Conservation (phyloP, 805 yeast genomes). For the Ogataea polymorpha region DNA sequence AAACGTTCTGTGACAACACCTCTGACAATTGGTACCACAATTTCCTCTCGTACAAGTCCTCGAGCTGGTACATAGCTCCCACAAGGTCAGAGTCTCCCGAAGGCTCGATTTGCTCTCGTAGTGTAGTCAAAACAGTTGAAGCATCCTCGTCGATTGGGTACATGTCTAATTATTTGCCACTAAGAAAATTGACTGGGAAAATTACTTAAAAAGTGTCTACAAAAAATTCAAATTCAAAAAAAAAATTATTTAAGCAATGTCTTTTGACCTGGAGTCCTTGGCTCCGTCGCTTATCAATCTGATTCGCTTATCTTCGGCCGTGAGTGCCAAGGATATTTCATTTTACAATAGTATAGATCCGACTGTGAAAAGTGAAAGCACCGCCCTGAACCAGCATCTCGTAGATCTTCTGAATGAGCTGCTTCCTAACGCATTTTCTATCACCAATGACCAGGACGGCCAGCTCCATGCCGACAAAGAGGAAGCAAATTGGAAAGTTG, state of each 20-base stretch:
- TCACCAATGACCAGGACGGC: slow-evolving; percentile 29
- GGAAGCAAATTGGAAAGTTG: slow-evolving; percentile 55
- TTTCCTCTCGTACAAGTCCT: slow-evolving; percentile 82
- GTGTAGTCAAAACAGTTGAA: slow-evolving; percentile 50
- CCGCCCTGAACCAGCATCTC: slow-evolving; percentile 40
- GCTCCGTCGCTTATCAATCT: slow-evolving; percentile 52
- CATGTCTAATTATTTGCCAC: slow-evolving; percentile 7
- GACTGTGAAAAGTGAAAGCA: slow-evolving; percentile 38
- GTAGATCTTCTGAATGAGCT: slow-evolving; percentile 46
- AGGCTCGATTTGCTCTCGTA: slow-evolving; percentile 64
- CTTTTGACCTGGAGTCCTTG: slow-evolving; percentile 25
- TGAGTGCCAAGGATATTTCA: slow-evolving; percentile 77
- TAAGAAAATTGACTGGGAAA: slow-evolving; percentile 3
- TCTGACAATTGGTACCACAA: slow-evolving; percentile 93
- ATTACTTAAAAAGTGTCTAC: not conserved
- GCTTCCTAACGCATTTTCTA: slow-evolving; percentile 26
- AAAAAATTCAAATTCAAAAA: not conserved
- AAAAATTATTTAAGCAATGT: slow-evolving; percentile 1
- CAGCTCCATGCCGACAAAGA: slow-evolving; percentile 28
- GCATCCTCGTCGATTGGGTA: slow-evolving; percentile 35
- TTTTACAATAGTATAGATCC: slow-evolving; percentile 68
- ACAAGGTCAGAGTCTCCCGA: slow-evolving; percentile 44
- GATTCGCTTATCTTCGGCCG: slow-evolving; percentile 62
- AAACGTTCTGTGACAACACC: slow-evolving; percentile 56
- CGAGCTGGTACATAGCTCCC: slow-evolving; percentile 63